Percentiles rank a stretch among this genome's conserved stretches.
Evolutionary conservation across 352 stramenopile species (phyloP).

Genomic region (Phytophthora tubulina): DNA sequence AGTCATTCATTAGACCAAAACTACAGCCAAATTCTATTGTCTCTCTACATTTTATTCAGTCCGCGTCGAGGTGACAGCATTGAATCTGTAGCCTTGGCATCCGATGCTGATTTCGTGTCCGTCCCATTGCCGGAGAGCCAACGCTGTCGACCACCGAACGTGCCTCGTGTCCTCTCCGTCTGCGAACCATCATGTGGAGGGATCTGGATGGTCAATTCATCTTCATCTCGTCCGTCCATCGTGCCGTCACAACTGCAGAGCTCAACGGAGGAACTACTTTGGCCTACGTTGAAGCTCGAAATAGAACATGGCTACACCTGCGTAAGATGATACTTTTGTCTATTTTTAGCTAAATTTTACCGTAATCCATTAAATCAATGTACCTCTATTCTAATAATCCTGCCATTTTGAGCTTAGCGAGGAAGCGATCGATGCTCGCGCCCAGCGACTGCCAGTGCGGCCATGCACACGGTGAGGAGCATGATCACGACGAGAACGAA

Average conservation of each 20-base stretch:
- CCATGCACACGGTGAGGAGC: constrained; percentile 39
- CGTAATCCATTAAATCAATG: neutral
- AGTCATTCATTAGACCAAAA: constrained; percentile 7
- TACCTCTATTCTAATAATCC: neutral
- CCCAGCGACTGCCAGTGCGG: constrained; percentile 45
- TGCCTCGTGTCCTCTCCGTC: constrained; percentile 73
- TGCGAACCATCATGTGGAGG: constrained; percentile 72
- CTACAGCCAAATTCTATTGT: neutral
- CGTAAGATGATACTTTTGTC: neutral
- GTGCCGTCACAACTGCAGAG: neutral
- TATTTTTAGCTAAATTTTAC: constrained; percentile 8
- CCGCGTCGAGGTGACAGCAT: constrained; percentile 58
- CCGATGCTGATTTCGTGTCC: constrained; percentile 34
- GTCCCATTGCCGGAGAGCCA: constrained; percentile 59
- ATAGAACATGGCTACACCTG: constrained; percentile 32
- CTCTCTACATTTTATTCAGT: constrained; percentile 55
- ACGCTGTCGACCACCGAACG: constrained; percentile 78
- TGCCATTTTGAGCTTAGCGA: neutral
- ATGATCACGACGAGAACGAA: constrained; percentile 15
- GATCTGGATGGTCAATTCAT: constrained; percentile 80
- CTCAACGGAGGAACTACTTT: neutral
- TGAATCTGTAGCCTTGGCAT: constrained; percentile 54
- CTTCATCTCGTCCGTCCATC: constrained; percentile 68
- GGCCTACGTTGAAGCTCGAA: constrained; percentile 31
- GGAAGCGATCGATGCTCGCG: constrained; percentile 31